Evolutionary conservation across 352 stramenopile species (phyloP), one percentile per base, ranked within the genome.

Genomic region (Pythium rhizo-oryzae): DNA sequence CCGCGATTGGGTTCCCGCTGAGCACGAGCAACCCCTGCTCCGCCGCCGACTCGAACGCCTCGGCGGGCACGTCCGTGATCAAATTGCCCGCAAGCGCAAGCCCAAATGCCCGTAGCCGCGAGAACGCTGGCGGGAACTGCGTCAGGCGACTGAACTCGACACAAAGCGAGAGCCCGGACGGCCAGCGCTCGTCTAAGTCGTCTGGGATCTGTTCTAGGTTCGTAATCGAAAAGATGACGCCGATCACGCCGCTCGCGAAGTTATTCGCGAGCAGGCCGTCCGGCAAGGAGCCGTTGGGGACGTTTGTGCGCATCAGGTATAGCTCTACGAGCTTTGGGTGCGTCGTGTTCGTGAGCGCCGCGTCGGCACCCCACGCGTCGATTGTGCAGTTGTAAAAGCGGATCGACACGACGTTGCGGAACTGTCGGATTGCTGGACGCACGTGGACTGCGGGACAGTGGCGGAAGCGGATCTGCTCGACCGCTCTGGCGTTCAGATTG

Each of bases 121-220:
- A 47, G 25, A 59, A 30, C 25, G 60, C 35, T 4, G 33, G 11
- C 33, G 47, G 60, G 8, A 53, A 39, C 16, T 53, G 7, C n/a
- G 15, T 6, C 13, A 61, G 39, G 12, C 5, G 6, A 18, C 52
- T 53, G 37, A 41, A 30, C 2, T 67, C 50, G 15, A 55, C 16
- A 5, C 11, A 11, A 2, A 61, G 35, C 16, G 28, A 18, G 2
- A 55, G 28, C 7, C 15, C 30, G 1, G 15, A n/a, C 15, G 61
- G 61, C 69, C 62, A 75, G 19, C 30, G 18, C 6, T 25, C 19
- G 37, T 61, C 41, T 4, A 71, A 25, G 33, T 70, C 59, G 8
- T 35, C 9, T 0, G 64, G 69, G 24, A 76, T 47, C 1, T 6
- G n/a, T 16, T 21, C n/a, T 18, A 76, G 11, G 43, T 72, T 76